Base-by-base conservation (phyloP, 495 filamentous ascomycete species). In the Tuber aestivum region DNA sequence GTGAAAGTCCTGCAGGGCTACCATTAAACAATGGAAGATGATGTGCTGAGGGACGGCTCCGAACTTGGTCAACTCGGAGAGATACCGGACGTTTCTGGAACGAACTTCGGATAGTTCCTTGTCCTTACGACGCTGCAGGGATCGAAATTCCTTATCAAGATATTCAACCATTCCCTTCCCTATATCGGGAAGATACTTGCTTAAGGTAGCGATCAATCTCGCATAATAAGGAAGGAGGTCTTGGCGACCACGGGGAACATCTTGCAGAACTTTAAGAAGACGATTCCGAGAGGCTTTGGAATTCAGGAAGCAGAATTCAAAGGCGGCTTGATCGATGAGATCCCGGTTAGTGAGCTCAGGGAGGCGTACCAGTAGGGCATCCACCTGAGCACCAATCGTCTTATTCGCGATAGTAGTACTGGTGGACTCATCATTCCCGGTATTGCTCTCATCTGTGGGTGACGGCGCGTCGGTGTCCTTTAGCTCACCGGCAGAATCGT, bases 221-320 rank as follows among this genome's bases (percentile, higher is more conserved):
- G 94, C 91, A 86, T 97, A 98, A 72, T 91, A 87, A 0, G 95
- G 95, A 35, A 99, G 84, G n/a, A 99, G 87, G 84, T 99, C 95
- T 44, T 92, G 89, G 35, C 95, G 93, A 61, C 94, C 94, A 83
- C 95, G 97, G 23, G 95, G 96, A 48, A 97, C 90, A 78, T 99
- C 95, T 71, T 96, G 94, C 27, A 98, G 86, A 41, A 93, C 92
- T 84, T 97, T 97, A 84, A 97, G 88, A 16, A 99, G 88, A 42
- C 95, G 88, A 84, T 99, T 98, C 50, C 95, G 89, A 5, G 96
- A 98, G 16, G 95, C 95, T 83, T 99, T 99, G 0, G 96, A 98
- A 83, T 99, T 99, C 77, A 99, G 87, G 78, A 97, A 97, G 84
- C 95, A 98, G 81, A 99, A 99, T 82, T 97, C 95, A 71, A 97